Evolutionary conservation across 495 filamentous ascomycete species (phyloP).

Genomic region (Xanthoparmelia taractica): DNA sequence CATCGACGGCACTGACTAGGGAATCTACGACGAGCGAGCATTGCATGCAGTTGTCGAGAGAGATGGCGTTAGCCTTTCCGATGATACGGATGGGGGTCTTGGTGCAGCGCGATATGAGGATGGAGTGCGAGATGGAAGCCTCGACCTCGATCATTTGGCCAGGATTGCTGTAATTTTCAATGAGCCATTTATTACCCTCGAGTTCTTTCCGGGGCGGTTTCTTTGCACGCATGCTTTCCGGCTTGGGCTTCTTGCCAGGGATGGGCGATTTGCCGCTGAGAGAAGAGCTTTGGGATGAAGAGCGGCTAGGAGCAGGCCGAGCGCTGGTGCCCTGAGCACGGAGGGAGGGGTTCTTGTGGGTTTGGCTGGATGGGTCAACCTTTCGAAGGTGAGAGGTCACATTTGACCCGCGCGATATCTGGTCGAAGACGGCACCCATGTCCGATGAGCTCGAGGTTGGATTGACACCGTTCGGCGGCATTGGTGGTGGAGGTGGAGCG

Average conservation of each 20-base stretch:
- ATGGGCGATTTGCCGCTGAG: slow-evolving; percentile 68
- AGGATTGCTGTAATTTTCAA: slow-evolving; percentile 90
- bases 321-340: slow-evolving; percentile 61
- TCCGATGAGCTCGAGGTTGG: slow-evolving; percentile 39
- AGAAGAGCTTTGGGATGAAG: slow-evolving; percentile 40
- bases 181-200: slow-evolving; percentile 90
- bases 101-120: slow-evolving; percentile 85
- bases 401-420: slow-evolving; percentile 77
- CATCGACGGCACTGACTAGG: slow-evolving; percentile 82
- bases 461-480: slow-evolving; percentile 38
- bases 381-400: slow-evolving; percentile 85
- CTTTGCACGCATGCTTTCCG: slow-evolving; percentile 85
- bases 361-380: slow-evolving; percentile 91
- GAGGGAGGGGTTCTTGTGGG: slow-evolving; percentile 95
- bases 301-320: slow-evolving; percentile 44
- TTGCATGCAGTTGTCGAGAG: slow-evolving; percentile 81
- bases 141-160: slow-evolving; percentile 62
- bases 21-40: slow-evolving; percentile 80
- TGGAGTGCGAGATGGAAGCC: slow-evolving; percentile 73
- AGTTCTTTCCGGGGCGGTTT: slow-evolving; percentile 88
- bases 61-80: slow-evolving; percentile 91
- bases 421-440: slow-evolving; percentile 77
- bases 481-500: slow-evolving; percentile 75
- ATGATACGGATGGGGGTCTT: slow-evolving; percentile 81
- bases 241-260: slow-evolving; percentile 90